Evolutionary conservation across 2,329 filamentous ascomycete species (phyloP), one percentile per base, ranked within the genome.

Genomic region (Metarhizium album): DNA sequence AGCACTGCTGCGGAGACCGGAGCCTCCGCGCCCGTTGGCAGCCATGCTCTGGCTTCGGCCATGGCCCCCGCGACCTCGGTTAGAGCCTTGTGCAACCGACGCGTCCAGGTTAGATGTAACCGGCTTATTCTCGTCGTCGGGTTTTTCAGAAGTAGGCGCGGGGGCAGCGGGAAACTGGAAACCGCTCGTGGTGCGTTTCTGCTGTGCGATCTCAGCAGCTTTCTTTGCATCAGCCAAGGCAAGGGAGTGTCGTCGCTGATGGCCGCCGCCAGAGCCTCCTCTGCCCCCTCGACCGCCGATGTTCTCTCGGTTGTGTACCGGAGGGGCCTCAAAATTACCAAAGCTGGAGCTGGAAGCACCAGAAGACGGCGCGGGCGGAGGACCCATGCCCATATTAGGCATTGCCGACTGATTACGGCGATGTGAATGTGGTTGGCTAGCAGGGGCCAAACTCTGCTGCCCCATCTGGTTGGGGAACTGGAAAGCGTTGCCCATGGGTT

Each of bases 401-500:
- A 97, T 79, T 65, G 91, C 91, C 66, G 93, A 97, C 72, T 96
- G 91, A 76, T 97, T 97, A 74, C 93, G 90, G 69, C 93, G 90
- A 78, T 98, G 93, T 69, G 89, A 84, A 60, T 84, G 75, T 57
- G 87, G 84, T 67, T 93, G 89, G 55, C 79, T 83, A 42, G 87
- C 85, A 55, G 86, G 75, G 60, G 83, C 86, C 80, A 91, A 82
- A 57, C 83, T 86, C 64, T 85, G 84, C 69, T 86, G 83, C 62
- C 80, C 79, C 64, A 86, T 74, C 72, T 87, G 87, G 62, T 80
- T 81, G 50, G 88, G 87, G 65, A 96, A 96, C 66, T 96, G 91
- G 70, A 95, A 97, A 60, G 84, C 83, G 66, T 86, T 88, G 60
- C 82, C 75, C 78, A 95, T 86, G 67, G 81, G 80, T 72, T 91